Evolutionary conservation across 1,139 yeast genomes (phyloP).

Genomic region (Magnusiomyces suaveolens): DNA sequence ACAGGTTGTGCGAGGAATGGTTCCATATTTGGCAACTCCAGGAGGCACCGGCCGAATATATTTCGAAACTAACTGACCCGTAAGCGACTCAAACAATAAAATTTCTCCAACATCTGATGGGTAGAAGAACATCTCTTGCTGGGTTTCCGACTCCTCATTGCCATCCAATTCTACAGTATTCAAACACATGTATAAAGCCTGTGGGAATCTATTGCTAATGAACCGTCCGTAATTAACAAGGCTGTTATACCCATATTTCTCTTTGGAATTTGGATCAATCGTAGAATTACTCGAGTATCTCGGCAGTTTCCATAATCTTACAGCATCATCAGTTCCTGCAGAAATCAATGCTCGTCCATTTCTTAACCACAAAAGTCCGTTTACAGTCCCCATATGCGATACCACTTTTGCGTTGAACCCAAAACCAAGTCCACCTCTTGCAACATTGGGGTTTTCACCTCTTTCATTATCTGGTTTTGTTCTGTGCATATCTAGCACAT

Average conservation of each 20-base stretch:
- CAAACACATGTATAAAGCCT: slow-evolving; percentile 35
- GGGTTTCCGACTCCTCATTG: neutral
- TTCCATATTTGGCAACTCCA: slow-evolving; percentile 9
- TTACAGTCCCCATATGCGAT: slow-evolving; percentile 69
- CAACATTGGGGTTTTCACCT: slow-evolving; percentile 21
- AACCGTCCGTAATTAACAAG: slow-evolving; percentile 71
- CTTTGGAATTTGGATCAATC: slow-evolving; percentile 13
- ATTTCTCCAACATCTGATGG: slow-evolving; percentile 79
- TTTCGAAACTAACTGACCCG: slow-evolving; percentile 54
- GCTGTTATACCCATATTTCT: slow-evolving; percentile 44
- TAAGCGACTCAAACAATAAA: slow-evolving; percentile 49
- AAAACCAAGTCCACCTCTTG: slow-evolving; percentile 14
- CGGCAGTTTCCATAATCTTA: slow-evolving; percentile 62
- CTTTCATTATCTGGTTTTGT: slow-evolving; percentile 13
- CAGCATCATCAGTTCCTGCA: slow-evolving; percentile 67
- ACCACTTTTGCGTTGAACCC: slow-evolving; percentile 24
- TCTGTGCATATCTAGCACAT: slow-evolving; percentile 45
- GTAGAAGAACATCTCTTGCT: slow-evolving; percentile 44
- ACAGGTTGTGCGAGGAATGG: slow-evolving; percentile 37
- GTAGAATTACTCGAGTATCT: neutral
- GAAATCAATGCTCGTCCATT: slow-evolving; percentile 51
- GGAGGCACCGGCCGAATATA: slow-evolving; percentile 32
- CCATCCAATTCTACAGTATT: slow-evolving; percentile 29
- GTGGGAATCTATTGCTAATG: slow-evolving; percentile 51
- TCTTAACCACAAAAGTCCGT: slow-evolving; percentile 64